phyloP scores from a whole-genome alignment of 495 filamentous ascomycete species.

The Lichina pygmaea region DNA sequence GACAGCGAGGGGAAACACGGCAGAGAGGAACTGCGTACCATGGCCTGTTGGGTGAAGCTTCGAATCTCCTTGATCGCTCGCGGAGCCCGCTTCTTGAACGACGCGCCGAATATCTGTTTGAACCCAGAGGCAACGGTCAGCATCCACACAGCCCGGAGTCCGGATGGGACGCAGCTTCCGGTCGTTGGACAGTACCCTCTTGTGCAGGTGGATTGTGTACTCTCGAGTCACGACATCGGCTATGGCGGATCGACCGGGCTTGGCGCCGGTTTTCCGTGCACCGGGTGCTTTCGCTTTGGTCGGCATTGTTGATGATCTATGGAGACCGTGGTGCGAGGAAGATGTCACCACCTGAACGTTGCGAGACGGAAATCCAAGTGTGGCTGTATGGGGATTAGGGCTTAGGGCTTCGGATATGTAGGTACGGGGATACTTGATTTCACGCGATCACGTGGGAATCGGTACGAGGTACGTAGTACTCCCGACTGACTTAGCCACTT shows the following conservation, averaged over 20 bases:
- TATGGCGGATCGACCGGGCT: conserved; percentile 74
- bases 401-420: no score
- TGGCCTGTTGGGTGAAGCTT: conserved; percentile 68
- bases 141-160: conserved; percentile 1
- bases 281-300: conserved; percentile 5
- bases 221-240: conserved; percentile 95
- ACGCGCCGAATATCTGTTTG: conserved; percentile 67
- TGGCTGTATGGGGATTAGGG: no score
- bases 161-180: neutral
- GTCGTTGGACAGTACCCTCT: conserved; percentile 55
- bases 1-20: no score
- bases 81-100: conserved; percentile 99
- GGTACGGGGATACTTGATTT: no score
- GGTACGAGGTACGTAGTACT: no score
- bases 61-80: conserved; percentile 98
- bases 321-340: no score
- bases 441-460: no score
- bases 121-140: conserved; percentile 10
- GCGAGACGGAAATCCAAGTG: no score
- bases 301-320: conserved; percentile 4
- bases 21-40: conserved; percentile 36
- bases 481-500: no score
- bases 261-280: conserved; percentile 32
- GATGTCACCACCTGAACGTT: no score
- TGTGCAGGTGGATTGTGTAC: conserved; percentile 99